phyloP scores from a whole-genome alignment of 768 basidiomycete genomes.

The Panaeolus cyanescens region DNA sequence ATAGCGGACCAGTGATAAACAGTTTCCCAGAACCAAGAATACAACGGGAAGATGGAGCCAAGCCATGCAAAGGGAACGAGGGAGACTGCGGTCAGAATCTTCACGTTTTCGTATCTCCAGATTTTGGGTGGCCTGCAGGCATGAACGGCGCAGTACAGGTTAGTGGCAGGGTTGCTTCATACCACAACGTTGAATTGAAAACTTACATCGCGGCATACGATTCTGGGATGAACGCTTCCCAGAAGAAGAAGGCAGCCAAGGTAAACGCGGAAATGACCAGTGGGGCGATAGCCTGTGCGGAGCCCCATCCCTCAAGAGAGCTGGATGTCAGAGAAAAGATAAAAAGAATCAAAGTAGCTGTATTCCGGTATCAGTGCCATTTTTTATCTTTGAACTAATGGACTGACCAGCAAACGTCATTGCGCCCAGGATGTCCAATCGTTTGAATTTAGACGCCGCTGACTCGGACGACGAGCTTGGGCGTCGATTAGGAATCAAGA shows the following conservation, averaged over 20 bases:
- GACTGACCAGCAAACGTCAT: slow-evolving; percentile 35
- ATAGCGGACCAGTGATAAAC: slow-evolving; percentile 43
- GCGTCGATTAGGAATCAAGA: slow-evolving; percentile 33
- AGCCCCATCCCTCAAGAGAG: slow-evolving; percentile 51
- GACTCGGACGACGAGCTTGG: not conserved
- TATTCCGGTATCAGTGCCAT: not conserved
- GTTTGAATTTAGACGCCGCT: slow-evolving; percentile 19
- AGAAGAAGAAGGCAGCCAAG: slow-evolving; percentile 47
- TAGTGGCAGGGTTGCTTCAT: too few relatives aligned
- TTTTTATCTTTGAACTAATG: not conserved
- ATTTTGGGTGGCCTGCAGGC: slow-evolving; percentile 38
- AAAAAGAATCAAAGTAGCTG: slow-evolving; percentile 38
- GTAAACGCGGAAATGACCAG: slow-evolving; percentile 46
- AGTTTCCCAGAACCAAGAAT: slow-evolving; percentile 41
- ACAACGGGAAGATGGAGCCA: slow-evolving; percentile 32
- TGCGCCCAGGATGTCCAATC: slow-evolving; percentile 41
- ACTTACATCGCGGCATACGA: slow-evolving; percentile 45
- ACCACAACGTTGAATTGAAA: too few relatives aligned
- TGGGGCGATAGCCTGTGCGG: slow-evolving; percentile 43
- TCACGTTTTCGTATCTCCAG: slow-evolving; percentile 45
- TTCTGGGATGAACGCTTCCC: slow-evolving; percentile 43
- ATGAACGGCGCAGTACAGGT: too few relatives aligned
- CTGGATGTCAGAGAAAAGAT: slow-evolving; percentile 47
- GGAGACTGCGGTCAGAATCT: slow-evolving; percentile 35
- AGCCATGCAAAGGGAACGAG: slow-evolving; percentile 41